Evolutionary conservation across 2,329 filamentous ascomycete genomes (phyloP).

Genomic region (Cercospora beticola): DNA sequence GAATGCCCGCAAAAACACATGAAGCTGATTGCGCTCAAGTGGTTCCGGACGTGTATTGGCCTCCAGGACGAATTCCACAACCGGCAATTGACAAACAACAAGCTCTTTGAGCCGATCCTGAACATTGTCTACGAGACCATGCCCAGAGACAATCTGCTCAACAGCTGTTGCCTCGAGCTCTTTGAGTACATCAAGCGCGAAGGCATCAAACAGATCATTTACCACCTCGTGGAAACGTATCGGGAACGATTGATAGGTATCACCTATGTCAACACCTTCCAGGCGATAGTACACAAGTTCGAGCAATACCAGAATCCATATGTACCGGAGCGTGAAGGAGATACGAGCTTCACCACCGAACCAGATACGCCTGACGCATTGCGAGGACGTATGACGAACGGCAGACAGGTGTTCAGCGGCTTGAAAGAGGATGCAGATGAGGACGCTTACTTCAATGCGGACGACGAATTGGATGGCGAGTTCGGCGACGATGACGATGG

Average conservation of each 20-base stretch:
- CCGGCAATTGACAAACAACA: slow-evolving; percentile 76
- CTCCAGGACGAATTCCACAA: slow-evolving; percentile 91
- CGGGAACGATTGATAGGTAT: slow-evolving; percentile 73
- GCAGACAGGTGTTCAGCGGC: slow-evolving; percentile 60
- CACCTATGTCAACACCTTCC: slow-evolving; percentile 83
- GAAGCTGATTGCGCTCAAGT: slow-evolving; percentile 86
- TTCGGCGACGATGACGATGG: slow-evolving; percentile 35
- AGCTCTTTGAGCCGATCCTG: slow-evolving; percentile 79
- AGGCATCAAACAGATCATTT: slow-evolving; percentile 75
- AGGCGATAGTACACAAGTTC: slow-evolving; percentile 70
- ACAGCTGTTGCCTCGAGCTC: slow-evolving; percentile 89
- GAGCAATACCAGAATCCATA: slow-evolving; percentile 67
- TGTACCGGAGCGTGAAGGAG: slow-evolving; percentile 54
- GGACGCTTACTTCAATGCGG: slow-evolving; percentile 91
- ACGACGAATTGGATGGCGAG: slow-evolving; percentile 80
- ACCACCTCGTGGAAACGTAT: slow-evolving; percentile 80
- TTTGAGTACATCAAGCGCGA: slow-evolving; percentile 85
- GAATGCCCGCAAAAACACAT: slow-evolving; percentile 85
- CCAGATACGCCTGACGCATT: slow-evolving; percentile 52
- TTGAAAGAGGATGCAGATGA: slow-evolving; percentile 83
- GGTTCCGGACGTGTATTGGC: slow-evolving; percentile 82
- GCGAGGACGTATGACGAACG: slow-evolving; percentile 48
- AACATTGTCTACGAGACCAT: slow-evolving; percentile 81
- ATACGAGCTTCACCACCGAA: slow-evolving; percentile 67
- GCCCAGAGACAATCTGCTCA: slow-evolving; percentile 88